Evolutionary conservation across 371 early-diverging fungal species (phyloP).

Genomic region (Rhizopus arrhizus): DNA sequence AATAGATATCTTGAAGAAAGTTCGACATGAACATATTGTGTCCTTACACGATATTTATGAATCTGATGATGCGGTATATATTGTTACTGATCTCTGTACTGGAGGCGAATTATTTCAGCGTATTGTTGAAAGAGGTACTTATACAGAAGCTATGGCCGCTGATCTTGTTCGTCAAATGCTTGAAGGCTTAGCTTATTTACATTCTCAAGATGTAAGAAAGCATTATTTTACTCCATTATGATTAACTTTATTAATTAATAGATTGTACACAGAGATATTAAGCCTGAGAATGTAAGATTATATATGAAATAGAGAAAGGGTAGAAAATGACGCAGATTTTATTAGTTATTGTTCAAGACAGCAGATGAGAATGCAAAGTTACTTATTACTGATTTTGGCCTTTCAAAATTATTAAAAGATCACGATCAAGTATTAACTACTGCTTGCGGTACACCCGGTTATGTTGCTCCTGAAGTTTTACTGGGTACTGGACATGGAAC

Average conservation of each 20-base stretch:
- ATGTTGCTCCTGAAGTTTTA: constrained; percentile 86
- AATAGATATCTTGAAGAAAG: constrained; percentile 54
- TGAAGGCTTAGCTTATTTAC: constrained; percentile 78
- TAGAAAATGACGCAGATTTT: too few relatives aligned
- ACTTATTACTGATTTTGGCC: constrained; percentile 78
- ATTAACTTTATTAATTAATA: constrained; percentile 9
- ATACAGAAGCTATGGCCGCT: constrained; percentile 72
- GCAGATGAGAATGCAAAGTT: constrained; percentile 53
- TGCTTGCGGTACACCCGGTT: constrained; percentile 85
- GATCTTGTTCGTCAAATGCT: constrained; percentile 70
- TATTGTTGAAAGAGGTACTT: constrained; percentile 71
- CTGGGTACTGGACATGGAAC: constrained; percentile 62
- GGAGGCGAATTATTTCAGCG: constrained; percentile 90
- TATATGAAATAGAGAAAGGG: not conserved
- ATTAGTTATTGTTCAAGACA: constrained; percentile 60
- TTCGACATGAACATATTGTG: constrained; percentile 77
- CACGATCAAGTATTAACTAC: constrained; percentile 66
- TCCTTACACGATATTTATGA: constrained; percentile 79
- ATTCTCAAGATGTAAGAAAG: constrained; percentile 57
- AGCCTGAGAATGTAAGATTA: constrained; percentile 70
- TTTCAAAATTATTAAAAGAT: constrained; percentile 70
- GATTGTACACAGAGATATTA: constrained; percentile 86
- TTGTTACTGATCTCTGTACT: constrained; percentile 80
- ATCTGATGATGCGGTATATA: constrained; percentile 73
- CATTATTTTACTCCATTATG: not conserved